A percentile compares a stretch with the other conserved stretches of the same genome.
Conservation (phyloP, 2,329 filamentous ascomycete species). For the Fusarium pilosicola region DNA sequence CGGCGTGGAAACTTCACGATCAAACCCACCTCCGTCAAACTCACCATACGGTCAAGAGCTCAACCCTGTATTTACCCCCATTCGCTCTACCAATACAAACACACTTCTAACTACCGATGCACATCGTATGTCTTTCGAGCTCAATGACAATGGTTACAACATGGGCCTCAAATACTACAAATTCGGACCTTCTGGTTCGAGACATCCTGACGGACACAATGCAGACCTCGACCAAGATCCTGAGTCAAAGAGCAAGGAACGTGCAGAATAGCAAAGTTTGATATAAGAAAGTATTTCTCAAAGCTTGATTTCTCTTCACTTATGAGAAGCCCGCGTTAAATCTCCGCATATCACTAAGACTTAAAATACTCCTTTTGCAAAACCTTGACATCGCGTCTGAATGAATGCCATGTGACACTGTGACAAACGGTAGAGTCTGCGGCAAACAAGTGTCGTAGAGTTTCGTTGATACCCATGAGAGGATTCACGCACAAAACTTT, state of each 20-base stretch:
- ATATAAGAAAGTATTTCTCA: background rate
- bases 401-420: background rate
- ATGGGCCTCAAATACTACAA: background rate
- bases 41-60: background rate
- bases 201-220: background rate
- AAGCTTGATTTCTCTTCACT: background rate
- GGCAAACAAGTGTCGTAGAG: constrained; percentile 12
- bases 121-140: background rate
- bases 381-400: background rate
- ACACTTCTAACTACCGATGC: background rate
- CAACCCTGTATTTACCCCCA: background rate
- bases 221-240: background rate
- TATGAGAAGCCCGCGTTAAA: background rate
- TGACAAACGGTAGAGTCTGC: constrained; percentile 7
- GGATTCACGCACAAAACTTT: background rate
- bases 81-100: background rate
- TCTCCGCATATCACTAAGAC: background rate
- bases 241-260: background rate
- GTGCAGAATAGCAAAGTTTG: background rate
- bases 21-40: background rate
- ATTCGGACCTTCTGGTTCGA: background rate
- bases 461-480: background rate
- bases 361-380: background rate
- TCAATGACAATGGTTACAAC: background rate
- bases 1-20: background rate